Evolutionary conservation across 1,139 yeast genomes (phyloP), one percentile per base, ranked within the genome.

Genomic region (Kluyveromyces sp.): DNA sequence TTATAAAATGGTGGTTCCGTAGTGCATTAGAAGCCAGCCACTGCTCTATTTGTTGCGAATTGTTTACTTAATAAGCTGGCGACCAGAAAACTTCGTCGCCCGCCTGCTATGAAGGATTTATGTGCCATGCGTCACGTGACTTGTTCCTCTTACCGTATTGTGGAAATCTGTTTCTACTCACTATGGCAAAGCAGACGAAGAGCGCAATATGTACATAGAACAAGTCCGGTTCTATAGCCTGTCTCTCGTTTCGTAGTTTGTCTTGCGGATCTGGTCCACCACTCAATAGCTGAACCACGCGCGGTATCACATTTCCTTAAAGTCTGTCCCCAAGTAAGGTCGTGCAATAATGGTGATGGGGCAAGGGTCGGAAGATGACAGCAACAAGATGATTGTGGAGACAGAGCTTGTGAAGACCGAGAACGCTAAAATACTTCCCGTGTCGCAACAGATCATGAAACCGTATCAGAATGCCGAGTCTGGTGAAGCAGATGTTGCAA

Each of bases 321-420:
- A 26, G 12, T 9, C 12, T 12, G 12, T 9, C 29, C 29, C 15
- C 1, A 18, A 12, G 18, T 8, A 17, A 22, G 26, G 13, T 7
- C 19, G 8, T 18, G 25, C 11, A 8, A 40, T 17, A n/a, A 34
- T 34, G 38, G 33, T 11, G 8, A 13, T 16, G 9, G 41, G 43
- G 8, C 35, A 41, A 43, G 46, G 38, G 26, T 32, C 41, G 22
- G 60, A 53, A 29, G 61, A 58, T 39, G 58, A 50, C 19, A 13
- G 26, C 19, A 53, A 55, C 43, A 54, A 56, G 33, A 55, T 64
- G 47, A 60, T 59, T 29, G 67, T 63, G 18, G 68, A 63, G 46
- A 60, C 66, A 11, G 68, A 63, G 46, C 61, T 65, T 2, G 66
- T 64, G 25, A 62, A 62, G 39, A 56, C 66, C 12, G 57, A 63